Evolutionary conservation across 306 rosid genomes (phyloP).

Genomic region (Inga leiocalycina): DNA sequence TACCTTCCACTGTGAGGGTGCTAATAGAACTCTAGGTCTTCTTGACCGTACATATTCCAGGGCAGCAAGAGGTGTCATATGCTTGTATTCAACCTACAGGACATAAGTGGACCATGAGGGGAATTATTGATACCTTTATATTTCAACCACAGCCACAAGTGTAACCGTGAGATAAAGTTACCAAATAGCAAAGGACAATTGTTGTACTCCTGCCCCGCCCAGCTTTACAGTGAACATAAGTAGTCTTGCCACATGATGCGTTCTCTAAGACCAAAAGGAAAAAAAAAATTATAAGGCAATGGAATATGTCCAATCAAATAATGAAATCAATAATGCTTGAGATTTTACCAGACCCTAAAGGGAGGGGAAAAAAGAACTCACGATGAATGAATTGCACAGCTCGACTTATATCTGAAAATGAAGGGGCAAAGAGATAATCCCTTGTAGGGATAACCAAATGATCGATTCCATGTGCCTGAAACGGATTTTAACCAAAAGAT

Average conservation of each 20-base stretch:
- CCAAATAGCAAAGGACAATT: conserved; percentile 96
- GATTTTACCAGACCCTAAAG: neutral
- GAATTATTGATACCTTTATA: neutral
- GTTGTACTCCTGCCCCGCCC: conserved; percentile 99
- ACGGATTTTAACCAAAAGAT: conserved; percentile 30
- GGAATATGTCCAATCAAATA: conserved; percentile 5
- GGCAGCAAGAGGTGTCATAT: conserved; percentile 84
- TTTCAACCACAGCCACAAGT: conserved; percentile 17
- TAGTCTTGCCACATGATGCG: conserved; percentile 67
- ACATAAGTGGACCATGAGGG: conserved; percentile 19
- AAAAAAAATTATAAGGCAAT: conserved; percentile 16
- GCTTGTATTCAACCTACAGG: conserved; percentile 78
- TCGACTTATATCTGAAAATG: conserved; percentile 69
- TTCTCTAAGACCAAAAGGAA: conserved; percentile 51
- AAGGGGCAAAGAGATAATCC: conserved; percentile 97
- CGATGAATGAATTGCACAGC: conserved; percentile 95
- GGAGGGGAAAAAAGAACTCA: conserved; percentile 39
- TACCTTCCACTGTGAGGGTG: conserved; percentile 97
- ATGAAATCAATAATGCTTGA: conserved; percentile 11
- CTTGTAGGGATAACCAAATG: conserved; percentile 93
- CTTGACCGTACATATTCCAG: conserved; percentile 84
- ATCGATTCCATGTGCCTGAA: conserved; percentile 90
- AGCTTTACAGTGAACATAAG: conserved; percentile 98
- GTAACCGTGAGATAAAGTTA: conserved; percentile 34
- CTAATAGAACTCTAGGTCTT: conserved; percentile 89